phyloP scores from a whole-genome alignment of 1,284 basidiomycete genomes.

The Waitea zeae region DNA sequence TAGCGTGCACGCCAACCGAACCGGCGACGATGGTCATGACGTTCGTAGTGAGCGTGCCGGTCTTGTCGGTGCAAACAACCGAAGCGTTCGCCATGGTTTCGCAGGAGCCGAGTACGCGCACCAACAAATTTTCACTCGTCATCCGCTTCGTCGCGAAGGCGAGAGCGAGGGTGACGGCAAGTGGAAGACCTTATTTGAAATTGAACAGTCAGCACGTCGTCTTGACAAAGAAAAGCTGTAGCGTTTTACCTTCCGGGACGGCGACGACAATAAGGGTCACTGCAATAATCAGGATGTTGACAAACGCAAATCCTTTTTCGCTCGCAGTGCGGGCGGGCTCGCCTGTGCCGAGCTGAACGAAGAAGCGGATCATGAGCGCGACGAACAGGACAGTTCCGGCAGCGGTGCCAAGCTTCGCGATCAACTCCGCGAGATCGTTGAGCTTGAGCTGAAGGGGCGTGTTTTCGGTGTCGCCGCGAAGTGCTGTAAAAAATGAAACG shows the following conservation, averaged over 20 bases:
- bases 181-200: slow-evolving; percentile 72
- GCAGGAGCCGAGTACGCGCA: slow-evolving; percentile 89
- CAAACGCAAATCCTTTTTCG: slow-evolving; percentile 83
- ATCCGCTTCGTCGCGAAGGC: slow-evolving; percentile 96
- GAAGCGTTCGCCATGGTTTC: slow-evolving; percentile 98
- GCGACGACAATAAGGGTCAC: slow-evolving; percentile 95
- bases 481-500: slow-evolving; percentile 34
- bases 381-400: slow-evolving; percentile 76
- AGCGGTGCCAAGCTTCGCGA: slow-evolving; percentile 76
- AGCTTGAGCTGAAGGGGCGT: slow-evolving; percentile 93
- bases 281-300: slow-evolving; percentile 87
- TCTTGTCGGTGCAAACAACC: slow-evolving; percentile 95
- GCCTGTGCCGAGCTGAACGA: slow-evolving; percentile 61
- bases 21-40: slow-evolving; percentile 93
- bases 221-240: slow-evolving; percentile 5
- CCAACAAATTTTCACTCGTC: slow-evolving; percentile 88
- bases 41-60: slow-evolving; percentile 87
- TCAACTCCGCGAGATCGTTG: slow-evolving; percentile 83
- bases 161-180: slow-evolving; percentile 91
- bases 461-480: slow-evolving; percentile 67
- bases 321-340: slow-evolving; percentile 47
- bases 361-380: slow-evolving; percentile 87
- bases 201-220: too few species aligned
- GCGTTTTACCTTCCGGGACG: slow-evolving; percentile 70
- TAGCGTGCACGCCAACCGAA: slow-evolving; percentile 82